phyloP scores from a whole-genome alignment of 768 basidiomycete species.

The Tricholoma saponaceum region DNA sequence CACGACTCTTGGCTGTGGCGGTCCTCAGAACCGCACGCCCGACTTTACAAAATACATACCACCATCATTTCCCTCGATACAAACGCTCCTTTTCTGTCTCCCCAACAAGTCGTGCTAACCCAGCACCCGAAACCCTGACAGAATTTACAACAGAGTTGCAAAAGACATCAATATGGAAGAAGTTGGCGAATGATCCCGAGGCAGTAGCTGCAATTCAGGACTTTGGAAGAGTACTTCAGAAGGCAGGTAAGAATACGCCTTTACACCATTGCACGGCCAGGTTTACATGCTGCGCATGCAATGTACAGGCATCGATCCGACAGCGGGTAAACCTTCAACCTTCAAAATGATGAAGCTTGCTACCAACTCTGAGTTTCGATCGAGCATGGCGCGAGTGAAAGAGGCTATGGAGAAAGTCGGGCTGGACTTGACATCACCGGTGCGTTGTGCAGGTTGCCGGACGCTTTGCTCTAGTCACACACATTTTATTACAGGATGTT shows the following conservation, averaged over 20 bases:
- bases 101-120: not conserved
- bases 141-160: conserved; percentile 38
- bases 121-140: conserved; percentile 9
- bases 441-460: conserved; percentile 21
- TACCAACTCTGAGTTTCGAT: conserved; percentile 48
- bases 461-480: not conserved
- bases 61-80: conserved; percentile 3
- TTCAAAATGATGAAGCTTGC: conserved; percentile 54
- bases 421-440: conserved; percentile 53
- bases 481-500: conserved; percentile 35
- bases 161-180: conserved; percentile 41
- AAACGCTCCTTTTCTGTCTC: conserved; percentile 17
- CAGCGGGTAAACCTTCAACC: conserved; percentile 41
- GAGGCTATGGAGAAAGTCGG: conserved; percentile 56
- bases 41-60: conserved; percentile 5
- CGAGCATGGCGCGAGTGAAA: conserved; percentile 39
- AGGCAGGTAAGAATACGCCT: conserved; percentile 34
- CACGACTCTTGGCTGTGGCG: conserved; percentile 11
- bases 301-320: conserved; percentile 43
- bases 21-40: conserved; percentile 9
- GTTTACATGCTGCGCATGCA: conserved; percentile 1
- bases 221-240: conserved; percentile 41
- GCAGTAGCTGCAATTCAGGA: conserved; percentile 45
- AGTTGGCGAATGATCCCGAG: conserved; percentile 45
- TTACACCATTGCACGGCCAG: not conserved